These are phyloP conservation scores for Leccinum pachyderme DNA, from an alignment of 1,284 basidiomycete genomes.

Conservation along the genomic window DNA sequence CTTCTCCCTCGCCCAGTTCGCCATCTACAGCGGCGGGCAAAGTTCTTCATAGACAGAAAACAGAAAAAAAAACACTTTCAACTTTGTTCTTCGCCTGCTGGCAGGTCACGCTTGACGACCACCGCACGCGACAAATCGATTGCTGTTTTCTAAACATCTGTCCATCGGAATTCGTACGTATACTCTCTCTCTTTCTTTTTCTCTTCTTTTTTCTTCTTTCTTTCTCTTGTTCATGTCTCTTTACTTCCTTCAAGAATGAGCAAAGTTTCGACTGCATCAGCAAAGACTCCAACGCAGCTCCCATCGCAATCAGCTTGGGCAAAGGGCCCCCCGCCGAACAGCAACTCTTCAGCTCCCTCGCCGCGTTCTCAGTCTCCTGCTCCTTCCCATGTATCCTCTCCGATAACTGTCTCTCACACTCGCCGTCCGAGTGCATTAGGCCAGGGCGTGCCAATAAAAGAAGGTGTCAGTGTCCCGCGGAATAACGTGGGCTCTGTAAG, in stretches of 20 bases:
- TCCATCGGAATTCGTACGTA: constrained; percentile 44
- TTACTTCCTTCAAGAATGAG: constrained; percentile 64
- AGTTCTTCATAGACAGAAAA: constrained; percentile 35
- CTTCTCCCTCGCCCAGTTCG: constrained; percentile 28
- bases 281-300: constrained; percentile 69
- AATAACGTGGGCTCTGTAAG: constrained; percentile 59
- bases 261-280: constrained; percentile 74
- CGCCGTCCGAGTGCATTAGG: constrained; percentile 69
- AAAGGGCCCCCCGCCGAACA: constrained; percentile 70
- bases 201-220: constrained; percentile 15
- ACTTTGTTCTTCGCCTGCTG: constrained; percentile 68
- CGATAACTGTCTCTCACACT: constrained; percentile 59
- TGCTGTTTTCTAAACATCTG: constrained; percentile 37
- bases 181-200: constrained; percentile 2
- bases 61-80: constrained; percentile 28
- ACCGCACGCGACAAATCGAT: constrained; percentile 57
- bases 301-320: constrained; percentile 79
- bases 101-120: constrained; percentile 86
- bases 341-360: constrained; percentile 48
- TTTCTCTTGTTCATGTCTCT: constrained; percentile 1
- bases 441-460: constrained; percentile 68
- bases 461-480: constrained; percentile 66
- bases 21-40: constrained; percentile 32
- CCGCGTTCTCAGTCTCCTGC: constrained; percentile 77
- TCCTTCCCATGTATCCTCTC: constrained; percentile 44